Base-by-base conservation (phyloP, 768 basidiomycete species). In the Tulasnella sp. region DNA sequence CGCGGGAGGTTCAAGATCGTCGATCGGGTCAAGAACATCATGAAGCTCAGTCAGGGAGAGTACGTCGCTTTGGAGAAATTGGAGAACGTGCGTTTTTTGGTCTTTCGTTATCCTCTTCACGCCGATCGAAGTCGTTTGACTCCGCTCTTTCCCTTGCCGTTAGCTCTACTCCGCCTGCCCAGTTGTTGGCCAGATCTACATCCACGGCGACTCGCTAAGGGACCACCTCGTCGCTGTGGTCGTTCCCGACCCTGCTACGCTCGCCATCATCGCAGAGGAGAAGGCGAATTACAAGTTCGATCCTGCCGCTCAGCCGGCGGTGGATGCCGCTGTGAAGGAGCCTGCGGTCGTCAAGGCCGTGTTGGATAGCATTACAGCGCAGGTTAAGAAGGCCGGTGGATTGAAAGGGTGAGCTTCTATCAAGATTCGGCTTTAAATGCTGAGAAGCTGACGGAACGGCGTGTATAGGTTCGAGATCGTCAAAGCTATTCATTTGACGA, bases 11-110 rank as follows among this genome's bases (percentile, higher is more conserved):
- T 98, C 78, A 91, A 86, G 82, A 95, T 99, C 79, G 86, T 99
- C 71, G 96, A 99, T 81, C 87, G 96, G 72, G 88, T 98, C 79
- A 99, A 99, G 92, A 99, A 99, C 81, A 94, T 99, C 79, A 93
- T 98, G 91, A 99, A 99, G 81, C 90, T 99, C 64, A 83, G 91
- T 16, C 97, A 99, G 81, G 97, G 96, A 74, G 97, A 99, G 82
- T 99, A 98, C 78, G 96, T 99, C 71, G 96, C 96, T 42, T 84
- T 98, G 64, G 96, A 99, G 82, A 97, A 95, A 82, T 85, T 97
- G 66, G 95, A 98, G 81, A 91, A 90, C 77, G 70, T 71, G 32
- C 44, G 44, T 37, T 42, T 35, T 16, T 9, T 42, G 11, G 11
- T 40, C 36, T 17, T 59, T 35, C 36, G 19, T n/a, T 69, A 16